Conservation (phyloP, 2,329 filamentous ascomycete genomes). For the Neonectria sp. region DNA sequence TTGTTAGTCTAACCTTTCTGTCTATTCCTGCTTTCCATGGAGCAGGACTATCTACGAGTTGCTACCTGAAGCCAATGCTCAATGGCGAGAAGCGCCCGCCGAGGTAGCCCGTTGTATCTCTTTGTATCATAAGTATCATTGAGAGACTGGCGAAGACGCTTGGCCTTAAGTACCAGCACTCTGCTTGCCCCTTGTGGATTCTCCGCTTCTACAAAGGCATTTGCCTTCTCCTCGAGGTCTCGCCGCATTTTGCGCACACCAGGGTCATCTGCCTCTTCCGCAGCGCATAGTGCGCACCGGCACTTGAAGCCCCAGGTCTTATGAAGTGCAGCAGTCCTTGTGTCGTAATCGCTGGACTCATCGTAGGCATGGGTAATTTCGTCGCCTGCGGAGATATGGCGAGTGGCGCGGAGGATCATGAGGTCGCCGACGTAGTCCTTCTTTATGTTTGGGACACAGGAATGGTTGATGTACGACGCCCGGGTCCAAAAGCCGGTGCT, state of each 20-base stretch:
- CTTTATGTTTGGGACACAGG: constrained; percentile 54
- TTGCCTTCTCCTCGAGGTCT: constrained; percentile 39
- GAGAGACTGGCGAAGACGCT: constrained; percentile 41
- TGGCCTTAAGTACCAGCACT: constrained; percentile 42
- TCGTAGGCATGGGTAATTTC: constrained; percentile 54
- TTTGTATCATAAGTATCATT: constrained; percentile 48
- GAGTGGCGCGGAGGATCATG: constrained; percentile 55
- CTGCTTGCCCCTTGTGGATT: constrained; percentile 30
- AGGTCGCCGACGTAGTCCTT: constrained; percentile 58
- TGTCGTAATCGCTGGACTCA: constrained; percentile 45
- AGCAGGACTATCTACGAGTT: neutral
- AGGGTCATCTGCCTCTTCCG: constrained; percentile 45
- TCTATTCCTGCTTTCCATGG: neutral
- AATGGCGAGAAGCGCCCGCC: constrained; percentile 37
- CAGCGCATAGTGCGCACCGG: constrained; percentile 52
- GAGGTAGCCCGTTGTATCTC: constrained; percentile 46
- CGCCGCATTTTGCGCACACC: constrained; percentile 37
- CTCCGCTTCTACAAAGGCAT: constrained; percentile 36
- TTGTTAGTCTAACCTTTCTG: too few relatives aligned
- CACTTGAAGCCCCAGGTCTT: constrained; percentile 58
- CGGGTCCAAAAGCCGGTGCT: constrained; percentile 58
- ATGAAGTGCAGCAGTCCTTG: constrained; percentile 36
- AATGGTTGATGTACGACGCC: constrained; percentile 60
- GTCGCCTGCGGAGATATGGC: constrained; percentile 51
- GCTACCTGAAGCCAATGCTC: constrained; percentile 49